Percentiles rank a stretch among this genome's conserved stretches.
phyloP scores from a whole-genome alignment of 139 green algal genomes.

The Haematococcus lacustris region DNA sequence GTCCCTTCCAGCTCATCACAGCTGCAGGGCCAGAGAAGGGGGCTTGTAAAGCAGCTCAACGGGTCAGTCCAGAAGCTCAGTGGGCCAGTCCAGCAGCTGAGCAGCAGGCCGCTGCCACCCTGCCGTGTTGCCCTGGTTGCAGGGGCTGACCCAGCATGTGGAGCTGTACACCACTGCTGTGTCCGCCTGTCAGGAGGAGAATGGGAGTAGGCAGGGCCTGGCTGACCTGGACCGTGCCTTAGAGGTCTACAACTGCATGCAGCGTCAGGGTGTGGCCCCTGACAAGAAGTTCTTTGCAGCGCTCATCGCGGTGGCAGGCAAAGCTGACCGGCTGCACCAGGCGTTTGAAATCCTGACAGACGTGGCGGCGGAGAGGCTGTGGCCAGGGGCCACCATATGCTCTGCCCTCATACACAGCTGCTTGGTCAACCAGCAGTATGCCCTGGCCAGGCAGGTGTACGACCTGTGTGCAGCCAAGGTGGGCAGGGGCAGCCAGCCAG shows the following conservation, averaged over 20 bases:
- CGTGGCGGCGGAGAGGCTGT: constrained; percentile 53
- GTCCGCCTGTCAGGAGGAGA: constrained; percentile 42
- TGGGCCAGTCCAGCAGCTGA: too few relatives aligned
- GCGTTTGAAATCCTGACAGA: constrained; percentile 59
- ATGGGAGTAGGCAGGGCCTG: constrained; percentile 6
- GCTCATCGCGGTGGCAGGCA: constrained; percentile 63
- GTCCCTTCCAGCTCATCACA: too few relatives aligned
- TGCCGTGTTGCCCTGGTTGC: neutral
- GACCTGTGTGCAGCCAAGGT: constrained; percentile 15
- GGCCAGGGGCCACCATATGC: constrained; percentile 25
- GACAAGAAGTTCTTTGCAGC: constrained; percentile 64
- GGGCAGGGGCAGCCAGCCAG: too few relatives aligned
- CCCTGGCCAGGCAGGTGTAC: constrained; percentile 29
- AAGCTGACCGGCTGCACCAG: constrained; percentile 37
- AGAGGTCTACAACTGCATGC: constrained; percentile 61
- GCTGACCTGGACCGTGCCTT: constrained; percentile 49
- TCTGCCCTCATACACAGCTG: constrained; percentile 41
- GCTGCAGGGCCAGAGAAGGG: too few relatives aligned
- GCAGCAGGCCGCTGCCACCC: neutral
- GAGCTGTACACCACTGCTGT: constrained; percentile 52
- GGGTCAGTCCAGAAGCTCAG: too few relatives aligned
- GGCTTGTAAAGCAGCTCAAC: too few relatives aligned
- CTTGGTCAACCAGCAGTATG: constrained; percentile 22
- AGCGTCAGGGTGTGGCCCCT: constrained; percentile 46
- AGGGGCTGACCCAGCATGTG: constrained; percentile 1